phyloP scores from a whole-genome alignment of 352 stramenopile genomes.

The Discostella stelligera region DNA sequence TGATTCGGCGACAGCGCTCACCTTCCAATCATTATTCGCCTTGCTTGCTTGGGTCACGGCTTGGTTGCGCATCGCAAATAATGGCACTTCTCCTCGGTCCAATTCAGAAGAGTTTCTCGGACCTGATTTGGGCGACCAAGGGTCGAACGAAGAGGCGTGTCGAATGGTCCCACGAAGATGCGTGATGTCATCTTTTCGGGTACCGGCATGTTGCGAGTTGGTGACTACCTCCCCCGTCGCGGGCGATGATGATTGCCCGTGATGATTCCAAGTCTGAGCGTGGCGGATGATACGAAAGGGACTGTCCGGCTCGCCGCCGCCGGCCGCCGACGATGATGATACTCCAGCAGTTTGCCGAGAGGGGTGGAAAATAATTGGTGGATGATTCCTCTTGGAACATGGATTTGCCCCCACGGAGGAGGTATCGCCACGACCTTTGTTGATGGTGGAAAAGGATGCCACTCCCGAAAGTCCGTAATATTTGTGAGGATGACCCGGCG shows the following conservation, averaged over 20 bases:
- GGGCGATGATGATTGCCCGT: slow-evolving; percentile 15
- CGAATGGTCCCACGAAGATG: neutral
- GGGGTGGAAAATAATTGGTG: neutral
- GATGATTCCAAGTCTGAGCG: slow-evolving; percentile 26
- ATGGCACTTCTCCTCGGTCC: neutral
- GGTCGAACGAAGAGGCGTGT: slow-evolving; percentile 28
- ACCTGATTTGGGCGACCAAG: slow-evolving; percentile 9
- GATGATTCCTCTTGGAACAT: neutral
- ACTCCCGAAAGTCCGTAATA: slow-evolving; percentile 47
- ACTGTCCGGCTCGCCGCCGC: slow-evolving; percentile 1
- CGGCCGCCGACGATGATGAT: no score
- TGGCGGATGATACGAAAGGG: slow-evolving; percentile 28
- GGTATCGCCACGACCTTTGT: neutral
- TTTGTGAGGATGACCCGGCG: slow-evolving; percentile 11
- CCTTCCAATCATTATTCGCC: slow-evolving; percentile 20
- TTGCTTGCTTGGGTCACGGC: neutral
- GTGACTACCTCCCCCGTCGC: neutral
- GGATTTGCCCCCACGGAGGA: neutral
- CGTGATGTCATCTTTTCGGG: neutral
- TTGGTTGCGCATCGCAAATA: neutral
- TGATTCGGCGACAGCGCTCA: slow-evolving; percentile 1
- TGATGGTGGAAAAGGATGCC: slow-evolving; percentile 26
- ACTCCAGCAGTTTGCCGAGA: slow-evolving; percentile 1
- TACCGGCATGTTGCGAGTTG: neutral
- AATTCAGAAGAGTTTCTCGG: neutral